phyloP scores from a whole-genome alignment of 2,329 filamentous ascomycete species.

The Penicillium janthinellum region DNA sequence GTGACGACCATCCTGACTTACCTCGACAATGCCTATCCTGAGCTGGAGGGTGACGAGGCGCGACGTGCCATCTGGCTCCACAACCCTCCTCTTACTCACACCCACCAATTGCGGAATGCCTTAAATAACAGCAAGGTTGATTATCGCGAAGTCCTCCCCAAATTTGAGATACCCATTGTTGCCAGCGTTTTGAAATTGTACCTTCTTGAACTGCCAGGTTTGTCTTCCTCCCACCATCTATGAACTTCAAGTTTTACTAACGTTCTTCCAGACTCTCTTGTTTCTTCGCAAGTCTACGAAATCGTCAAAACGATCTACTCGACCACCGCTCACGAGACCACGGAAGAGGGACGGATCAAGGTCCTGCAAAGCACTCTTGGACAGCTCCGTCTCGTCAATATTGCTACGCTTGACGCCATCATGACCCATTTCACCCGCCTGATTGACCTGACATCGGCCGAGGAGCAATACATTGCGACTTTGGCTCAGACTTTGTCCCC shows the following conservation, averaged over 20 bases:
- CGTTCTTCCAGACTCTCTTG: conserved; percentile 76
- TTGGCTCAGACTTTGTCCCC: conserved; percentile 77
- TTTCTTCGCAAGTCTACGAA: conserved; percentile 97
- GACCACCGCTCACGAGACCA: conserved; percentile 73
- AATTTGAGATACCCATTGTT: conserved; percentile 92
- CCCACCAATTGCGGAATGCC: conserved; percentile 77
- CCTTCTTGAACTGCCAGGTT: conserved; percentile 89
- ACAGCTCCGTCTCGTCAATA: conserved; percentile 92
- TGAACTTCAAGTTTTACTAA: conserved; percentile 12
- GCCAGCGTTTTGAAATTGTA: conserved; percentile 93
- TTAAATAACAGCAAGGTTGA: conserved; percentile 87
- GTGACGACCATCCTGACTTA: conserved; percentile 93
- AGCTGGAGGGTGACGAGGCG: conserved; percentile 93
- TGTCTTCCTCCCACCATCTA: conserved; percentile 39
- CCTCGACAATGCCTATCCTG: conserved; percentile 91
- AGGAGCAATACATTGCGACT: conserved; percentile 77
- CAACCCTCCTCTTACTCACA: conserved; percentile 82
- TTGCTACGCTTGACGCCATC: conserved; percentile 96
- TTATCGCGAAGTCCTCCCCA: conserved; percentile 72
- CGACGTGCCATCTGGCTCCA: conserved; percentile 91
- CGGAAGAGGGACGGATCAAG: conserved; percentile 77
- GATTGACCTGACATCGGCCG: conserved; percentile 94
- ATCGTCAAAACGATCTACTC: conserved; percentile 97
- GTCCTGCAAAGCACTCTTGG: conserved; percentile 95
- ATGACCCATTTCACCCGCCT: conserved; percentile 97